Conservation (phyloP, 164 flowering plant species). For the Annona squamosa region DNA sequence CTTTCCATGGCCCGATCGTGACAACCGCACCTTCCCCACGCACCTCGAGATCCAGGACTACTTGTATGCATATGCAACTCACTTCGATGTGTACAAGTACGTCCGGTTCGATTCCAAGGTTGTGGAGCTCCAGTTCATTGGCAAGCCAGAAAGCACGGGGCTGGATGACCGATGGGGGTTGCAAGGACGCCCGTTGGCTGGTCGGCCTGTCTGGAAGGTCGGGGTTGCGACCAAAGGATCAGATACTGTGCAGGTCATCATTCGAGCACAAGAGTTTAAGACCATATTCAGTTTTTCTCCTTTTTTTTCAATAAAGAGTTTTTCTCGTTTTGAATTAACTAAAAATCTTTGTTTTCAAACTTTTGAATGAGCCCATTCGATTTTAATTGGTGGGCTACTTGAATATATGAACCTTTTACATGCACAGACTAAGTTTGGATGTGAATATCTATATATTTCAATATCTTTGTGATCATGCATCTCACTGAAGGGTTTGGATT, state of each 20-base stretch:
- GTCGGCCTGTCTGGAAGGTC: slow-evolving; percentile 76
- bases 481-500: neutral
- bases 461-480: too few species aligned
- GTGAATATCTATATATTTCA: neutral
- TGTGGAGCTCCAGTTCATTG: slow-evolving; percentile 54
- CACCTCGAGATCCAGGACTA: slow-evolving; percentile 61
- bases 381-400: too few species aligned
- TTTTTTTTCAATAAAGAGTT: neutral
- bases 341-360: too few species aligned
- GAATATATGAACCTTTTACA: too few species aligned
- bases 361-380: too few species aligned
- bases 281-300: neutral
- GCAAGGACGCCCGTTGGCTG: slow-evolving; percentile 36
- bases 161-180: slow-evolving; percentile 15
- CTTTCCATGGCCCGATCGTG: slow-evolving; percentile 77
- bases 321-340: too few species aligned
- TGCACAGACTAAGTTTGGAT: neutral
- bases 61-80: slow-evolving; percentile 58
- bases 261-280: neutral
- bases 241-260: slow-evolving; percentile 44
- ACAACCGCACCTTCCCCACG: slow-evolving; percentile 59
- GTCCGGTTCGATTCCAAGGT: slow-evolving; percentile 72
- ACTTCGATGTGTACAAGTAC: slow-evolving; percentile 57
- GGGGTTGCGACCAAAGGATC: slow-evolving; percentile 48
- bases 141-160: slow-evolving; percentile 19